Conservation (phyloP, 257 asterid genomes). For the Gardenia jasminoides region DNA sequence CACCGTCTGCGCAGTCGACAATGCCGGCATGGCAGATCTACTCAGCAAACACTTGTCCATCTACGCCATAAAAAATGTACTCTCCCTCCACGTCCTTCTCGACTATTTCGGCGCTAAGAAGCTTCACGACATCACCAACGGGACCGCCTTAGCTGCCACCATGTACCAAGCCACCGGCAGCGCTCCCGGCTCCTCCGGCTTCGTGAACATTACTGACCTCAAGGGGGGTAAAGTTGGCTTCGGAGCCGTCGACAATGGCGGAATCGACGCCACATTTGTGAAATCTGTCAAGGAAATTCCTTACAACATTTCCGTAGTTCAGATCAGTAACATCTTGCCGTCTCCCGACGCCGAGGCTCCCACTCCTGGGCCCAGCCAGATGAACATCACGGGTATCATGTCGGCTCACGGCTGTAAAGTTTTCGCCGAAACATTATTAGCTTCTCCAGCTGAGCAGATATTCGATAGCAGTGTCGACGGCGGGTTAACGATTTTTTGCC, state of each 20-base stretch:
- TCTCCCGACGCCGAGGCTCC: slow-evolving; percentile 72
- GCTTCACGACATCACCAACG: slow-evolving; percentile 66
- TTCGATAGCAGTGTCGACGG: slow-evolving; percentile 41
- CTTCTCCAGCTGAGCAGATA: slow-evolving; percentile 52
- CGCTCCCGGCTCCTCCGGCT: slow-evolving; percentile 66
- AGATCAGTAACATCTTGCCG: slow-evolving; percentile 51
- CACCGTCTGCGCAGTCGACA: slow-evolving; percentile 62
- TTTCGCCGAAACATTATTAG: slow-evolving; percentile 58
- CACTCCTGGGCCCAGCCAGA: slow-evolving; percentile 49
- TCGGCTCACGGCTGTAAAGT: slow-evolving; percentile 70
- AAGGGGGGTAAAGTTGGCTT: slow-evolving; percentile 69
- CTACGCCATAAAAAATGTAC: slow-evolving; percentile 45
- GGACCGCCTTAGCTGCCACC: slow-evolving; percentile 68
- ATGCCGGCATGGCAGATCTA: slow-evolving; percentile 62
- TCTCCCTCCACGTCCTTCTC: slow-evolving; percentile 63
- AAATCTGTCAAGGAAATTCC: slow-evolving; percentile 43
- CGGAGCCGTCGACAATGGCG: slow-evolving; percentile 40
- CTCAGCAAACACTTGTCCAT: slow-evolving; percentile 45
- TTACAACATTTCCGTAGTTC: slow-evolving; percentile 66
- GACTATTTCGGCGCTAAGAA: slow-evolving; percentile 71
- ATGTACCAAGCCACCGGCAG: slow-evolving; percentile 70
- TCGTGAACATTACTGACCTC: slow-evolving; percentile 56
- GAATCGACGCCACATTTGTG: slow-evolving; percentile 43
- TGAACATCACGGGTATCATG: slow-evolving; percentile 54
- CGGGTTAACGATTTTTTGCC: slow-evolving; percentile 74